Conservation (phyloP, 768 basidiomycete genomes). For the Lactifluus subvellereus region DNA sequence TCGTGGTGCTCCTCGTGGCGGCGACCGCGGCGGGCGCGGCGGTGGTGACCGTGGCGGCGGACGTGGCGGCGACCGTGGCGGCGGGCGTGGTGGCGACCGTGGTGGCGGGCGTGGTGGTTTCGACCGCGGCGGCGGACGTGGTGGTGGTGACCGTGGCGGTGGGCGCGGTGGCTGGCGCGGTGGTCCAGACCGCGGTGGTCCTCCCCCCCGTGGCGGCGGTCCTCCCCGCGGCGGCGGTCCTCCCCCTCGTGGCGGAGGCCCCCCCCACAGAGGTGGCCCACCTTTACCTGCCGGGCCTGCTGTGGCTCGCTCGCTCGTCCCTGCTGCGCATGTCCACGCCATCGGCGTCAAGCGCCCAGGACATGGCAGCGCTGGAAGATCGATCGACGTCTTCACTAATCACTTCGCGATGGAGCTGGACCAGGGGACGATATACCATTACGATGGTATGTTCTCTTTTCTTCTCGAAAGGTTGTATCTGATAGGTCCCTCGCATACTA, state of each 20-base stretch:
- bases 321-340: constrained; percentile 39
- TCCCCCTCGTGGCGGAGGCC: constrained; percentile 24
- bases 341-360: constrained; percentile 66
- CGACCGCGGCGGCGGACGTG: constrained; percentile 18
- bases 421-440: constrained; percentile 62
- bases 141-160: neutral
- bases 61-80: neutral
- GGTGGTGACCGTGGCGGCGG: neutral
- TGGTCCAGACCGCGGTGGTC: constrained; percentile 19
- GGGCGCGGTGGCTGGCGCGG: constrained; percentile 4
- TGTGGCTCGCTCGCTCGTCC: constrained; percentile 28
- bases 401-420: constrained; percentile 61
- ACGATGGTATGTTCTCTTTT: constrained; percentile 54
- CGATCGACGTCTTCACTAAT: constrained; percentile 45
- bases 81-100: neutral
- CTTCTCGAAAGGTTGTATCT: neutral
- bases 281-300: constrained; percentile 28
- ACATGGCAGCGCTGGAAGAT: constrained; percentile 52
- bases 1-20: neutral
- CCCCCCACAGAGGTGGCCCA: constrained; percentile 28
- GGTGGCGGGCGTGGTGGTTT: neutral
- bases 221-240: constrained; percentile 31
- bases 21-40: constrained; percentile 1
- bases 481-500: neutral
- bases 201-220: constrained; percentile 34